Base-by-base conservation (phyloP, 2,329 filamentous ascomycete genomes). In the Rosellinia necatrix region DNA sequence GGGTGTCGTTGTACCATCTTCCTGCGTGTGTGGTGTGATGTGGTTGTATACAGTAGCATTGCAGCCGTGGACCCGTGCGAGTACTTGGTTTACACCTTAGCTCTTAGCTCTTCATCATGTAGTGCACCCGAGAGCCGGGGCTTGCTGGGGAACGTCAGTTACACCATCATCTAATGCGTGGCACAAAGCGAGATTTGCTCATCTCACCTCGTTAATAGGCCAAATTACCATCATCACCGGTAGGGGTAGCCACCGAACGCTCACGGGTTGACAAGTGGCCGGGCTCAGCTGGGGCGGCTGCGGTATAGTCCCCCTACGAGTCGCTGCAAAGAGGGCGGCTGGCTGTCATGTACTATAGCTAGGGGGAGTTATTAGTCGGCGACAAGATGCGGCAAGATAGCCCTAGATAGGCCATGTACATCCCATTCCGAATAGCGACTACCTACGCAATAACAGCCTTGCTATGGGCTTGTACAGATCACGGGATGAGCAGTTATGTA, bases 181-280 rank as follows among this genome's bases (percentile, higher is more conserved):
- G 59, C 46, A 66, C 66, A 63, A 60, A 54, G 59, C 64, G 56
- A 67, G 64, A 66, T 67, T 65, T 62, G 60, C 60, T 66, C 61
- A 68, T 68, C 61, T 66, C 62, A 59, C 56, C 50, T 58, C 49
- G 42, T 42, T 42, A 56, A 41, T 38, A 57, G 53, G 25, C 56
- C 48, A 64, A 64, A 62, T 59, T 49, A 63, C 43, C 48, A 63
- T 17, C 54, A 24, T 54, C 27, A 6, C 42, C 44, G 21, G 21
- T 17, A 51, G 27, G 30, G 46, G 32, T 29, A 29, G 27, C 35
- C 12, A 34, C 25, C 37, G 22, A 49, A 17, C 30, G 25, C 37
- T 32, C 40, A 30, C 30, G 27, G 15, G 15, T 17, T n/a, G 17
- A 51, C 40, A 13, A 37, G 34, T 22, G n/a, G 5, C 32, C 21